These are phyloP conservation scores for Carex scoparia DNA, from an alignment of 176 grass and related monocot species.

Conservation along the genomic window DNA sequence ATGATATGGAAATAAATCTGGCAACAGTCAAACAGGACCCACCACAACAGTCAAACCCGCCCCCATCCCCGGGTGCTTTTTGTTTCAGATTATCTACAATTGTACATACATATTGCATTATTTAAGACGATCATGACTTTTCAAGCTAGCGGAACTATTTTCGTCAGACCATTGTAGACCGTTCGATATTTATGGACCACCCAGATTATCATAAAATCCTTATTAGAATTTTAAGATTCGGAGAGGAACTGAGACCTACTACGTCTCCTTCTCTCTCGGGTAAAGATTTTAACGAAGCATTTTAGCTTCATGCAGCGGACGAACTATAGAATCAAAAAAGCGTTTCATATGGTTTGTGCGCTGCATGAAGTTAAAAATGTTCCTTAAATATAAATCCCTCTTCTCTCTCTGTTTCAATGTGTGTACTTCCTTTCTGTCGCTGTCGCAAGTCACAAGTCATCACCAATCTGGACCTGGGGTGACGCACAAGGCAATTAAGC, in stretches of 20 bases:
- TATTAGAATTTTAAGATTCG: neutral
- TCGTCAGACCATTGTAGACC: neutral
- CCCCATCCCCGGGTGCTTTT: neutral
- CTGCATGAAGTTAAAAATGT: too few relatives aligned
- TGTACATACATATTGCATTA: fast-evolving
- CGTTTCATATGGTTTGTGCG: too few relatives aligned
- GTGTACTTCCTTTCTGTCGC: neutral
- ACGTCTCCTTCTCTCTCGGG: neutral
- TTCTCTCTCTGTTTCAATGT: neutral
- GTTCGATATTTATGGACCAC: neutral
- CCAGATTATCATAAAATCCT: neutral
- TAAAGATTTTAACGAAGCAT: too few relatives aligned
- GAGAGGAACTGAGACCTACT: neutral
- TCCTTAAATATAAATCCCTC: neutral
- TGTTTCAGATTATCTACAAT: neutral
- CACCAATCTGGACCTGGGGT: neutral
- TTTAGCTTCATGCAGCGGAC: too few relatives aligned
- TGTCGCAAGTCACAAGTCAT: conserved; percentile 12
- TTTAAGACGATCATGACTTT: neutral
- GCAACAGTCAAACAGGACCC: conserved; percentile 5
- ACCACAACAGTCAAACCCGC: conserved; percentile 9
- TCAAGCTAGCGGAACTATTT: neutral
- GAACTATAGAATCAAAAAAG: too few relatives aligned
- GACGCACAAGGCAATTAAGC: conserved; percentile 15
- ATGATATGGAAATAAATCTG: too few relatives aligned